Base-by-base conservation (phyloP, 257 asterid genomes). In the Haberlea rhodopensis region DNA sequence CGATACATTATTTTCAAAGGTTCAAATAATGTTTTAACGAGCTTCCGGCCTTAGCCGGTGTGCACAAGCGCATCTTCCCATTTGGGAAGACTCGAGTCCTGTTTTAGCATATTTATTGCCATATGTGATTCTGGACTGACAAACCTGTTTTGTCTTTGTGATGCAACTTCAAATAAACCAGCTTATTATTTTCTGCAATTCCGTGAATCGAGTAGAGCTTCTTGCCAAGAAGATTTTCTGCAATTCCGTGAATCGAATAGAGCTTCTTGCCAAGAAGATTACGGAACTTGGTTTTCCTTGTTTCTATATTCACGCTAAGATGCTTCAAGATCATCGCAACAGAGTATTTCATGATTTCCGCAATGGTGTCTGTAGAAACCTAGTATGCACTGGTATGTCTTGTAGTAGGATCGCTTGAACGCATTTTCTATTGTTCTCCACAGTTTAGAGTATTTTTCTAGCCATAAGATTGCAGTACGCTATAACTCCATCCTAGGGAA, bases 291-390 rank as follows among this genome's bases (percentile, higher is more conserved):
- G 96, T 62, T 90, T 80, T 82, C 87, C 97, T 62, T 90, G 97
- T 79, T 90, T 90, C 86, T 90, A 90, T 63, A 90, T 90, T 63
- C 97, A 90, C 63, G 97, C 97, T 8, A 90, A 90, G 82, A 90
- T 90, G 96, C 97, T 89, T 75, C 96, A 89, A 75, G 96, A 89
- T 77, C 96, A 89, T 62, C 88, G 96, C 68, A 89, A 87, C 75
- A 80, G 96, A 79, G 96, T 89, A 29, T 89, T 89, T 78, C 96
- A 89, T 52, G 95, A 89, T 78, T 90, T 90, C 72, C 95, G 97
- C 66, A 90, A 90, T 75, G 96, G 97, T 63, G 96, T 92, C 68
- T 90, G 97, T 81, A 80, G 97, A 82, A 90, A 90, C 78, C 97
- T 90, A 77, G 97, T 90, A 29, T 90, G 97, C 82, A 90, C 97